Base-by-base conservation (phyloP, 2,329 filamentous ascomycete species). In the Colletotrichum incanum region DNA sequence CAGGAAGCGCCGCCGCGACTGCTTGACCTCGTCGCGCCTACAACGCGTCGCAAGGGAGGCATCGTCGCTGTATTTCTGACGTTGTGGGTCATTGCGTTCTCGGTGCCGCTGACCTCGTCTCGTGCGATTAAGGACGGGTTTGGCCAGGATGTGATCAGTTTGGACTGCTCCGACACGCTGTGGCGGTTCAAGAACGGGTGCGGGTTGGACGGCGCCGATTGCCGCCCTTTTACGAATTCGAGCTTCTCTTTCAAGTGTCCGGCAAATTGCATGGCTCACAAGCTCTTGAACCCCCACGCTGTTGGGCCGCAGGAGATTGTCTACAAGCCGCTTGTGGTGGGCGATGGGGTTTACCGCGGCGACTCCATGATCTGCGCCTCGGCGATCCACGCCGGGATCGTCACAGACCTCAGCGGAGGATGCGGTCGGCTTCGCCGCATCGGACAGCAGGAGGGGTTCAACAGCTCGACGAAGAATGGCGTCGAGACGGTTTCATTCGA, bases 351-450 rank as follows among this genome's bases (percentile, higher is more conserved):
- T 31, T 98, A 98, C 80, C 93, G 96, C 26, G 94, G 93, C 18
- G 95, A 98, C 82, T 97, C 94, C 18, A 97, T 94, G 83, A 92
- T 98, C 67, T 98, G 95, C 79, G 93, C 91, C 68, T 88, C 95
- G 12, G 95, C 94, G 45, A 93, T 97, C 64, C 95, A 98, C 79
- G 91, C 94, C 0, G 95, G 94, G 26, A 86, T 95, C 76, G 90
- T 96, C 72, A 90, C 89, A 37, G 90, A 95, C 77, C 82, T 85
- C 0, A 85, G 88, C 45, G 95, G 95, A 41, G 95, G 95, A 0
- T 98, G 95, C 77, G 95, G 95, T 67, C 93, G 97, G 5, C 88
- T 96, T 41, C 87, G 89, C 65, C 86, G 96, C 49, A 86, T 93
- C 23, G 95, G 95, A 28, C 87, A 91, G 67, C 88, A 90, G 67